Conservation (phyloP, 306 rosid species). For the Fagus crenata region DNA sequence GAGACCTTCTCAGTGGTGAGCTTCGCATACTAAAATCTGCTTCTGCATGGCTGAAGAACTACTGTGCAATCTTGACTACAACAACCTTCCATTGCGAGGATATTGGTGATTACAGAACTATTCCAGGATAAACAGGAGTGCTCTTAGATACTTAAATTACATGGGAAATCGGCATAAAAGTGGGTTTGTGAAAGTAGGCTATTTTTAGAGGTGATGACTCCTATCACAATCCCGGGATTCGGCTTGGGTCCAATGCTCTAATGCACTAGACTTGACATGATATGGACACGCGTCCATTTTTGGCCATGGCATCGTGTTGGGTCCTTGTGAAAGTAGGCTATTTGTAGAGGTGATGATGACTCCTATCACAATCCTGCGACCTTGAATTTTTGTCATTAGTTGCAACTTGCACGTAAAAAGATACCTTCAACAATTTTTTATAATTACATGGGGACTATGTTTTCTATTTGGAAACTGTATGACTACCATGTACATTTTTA, state of each 20-base stretch:
- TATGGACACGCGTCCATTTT: no score
- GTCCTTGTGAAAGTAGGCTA: no score
- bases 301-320: no score
- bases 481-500: no score
- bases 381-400: background rate
- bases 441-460: background rate
- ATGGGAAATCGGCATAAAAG: background rate
- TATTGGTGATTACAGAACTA: background rate
- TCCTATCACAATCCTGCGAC: background rate
- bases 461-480: no score
- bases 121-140: background rate
- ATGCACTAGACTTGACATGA: no score
- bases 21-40: constrained; percentile 66
- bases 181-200: no score
- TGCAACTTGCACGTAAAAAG: background rate
- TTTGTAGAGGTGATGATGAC: background rate
- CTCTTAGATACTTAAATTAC: background rate
- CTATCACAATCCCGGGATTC: background rate
- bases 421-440: background rate
- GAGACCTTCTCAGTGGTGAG: constrained; percentile 61
- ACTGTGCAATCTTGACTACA: constrained; percentile 41
- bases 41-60: constrained; percentile 55
- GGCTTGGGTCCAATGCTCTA: no score
- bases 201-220: background rate
- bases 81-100: background rate